Evolutionary conservation across 2,329 filamentous ascomycete genomes (phyloP), one percentile per base, ranked within the genome.

Genomic region (Parafenestella ontariensis): DNA sequence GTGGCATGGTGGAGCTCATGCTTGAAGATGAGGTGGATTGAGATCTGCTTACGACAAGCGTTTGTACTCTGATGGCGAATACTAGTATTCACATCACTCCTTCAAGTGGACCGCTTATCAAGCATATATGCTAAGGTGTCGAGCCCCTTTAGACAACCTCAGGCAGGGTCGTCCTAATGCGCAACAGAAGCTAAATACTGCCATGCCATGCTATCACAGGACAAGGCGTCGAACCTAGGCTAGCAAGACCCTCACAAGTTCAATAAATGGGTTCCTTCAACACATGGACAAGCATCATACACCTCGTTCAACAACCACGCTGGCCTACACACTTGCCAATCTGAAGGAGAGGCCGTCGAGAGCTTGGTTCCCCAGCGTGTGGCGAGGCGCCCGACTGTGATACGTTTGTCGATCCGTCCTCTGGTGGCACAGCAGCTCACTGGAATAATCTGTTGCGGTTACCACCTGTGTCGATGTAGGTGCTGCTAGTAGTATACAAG

Each of bases 261-360:
- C n/a, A n/a, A n/a, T n/a, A n/a, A n/a, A n/a, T n/a, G n/a, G n/a
- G n/a, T n/a, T n/a, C n/a, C n/a, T n/a, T n/a, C n/a, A n/a, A n/a
- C n/a, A n/a, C n/a, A n/a, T n/a, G n/a, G n/a, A n/a, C 37, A 62
- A 33, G 52, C 46, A 9, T 59, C 49, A 61, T 58, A 62, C 0
- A 68, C 59, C 51, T 68, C 46, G 5, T 57, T 60, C 46, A 68
- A 49, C 26, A 60, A 49, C 56, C 56, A 66, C 48, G 29, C 48
- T 71, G 69, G 15, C 70, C 81, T n/a, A 71, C 79, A 73, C 75
- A 81, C 26, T 69, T 1, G 61, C 40, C 13, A 86, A 66, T 15
- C 70, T 67, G 8, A 75, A 72, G 10, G 82, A 74, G 36, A 81
- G 78, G 2, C 72, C 69, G 8, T 79, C 77, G 5, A 88, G 73